A percentile compares a stretch with the other conserved stretches of the same genome.
phyloP scores from a whole-genome alignment of 176 grass and related monocot genomes.

The Leersia perrieri region DNA sequence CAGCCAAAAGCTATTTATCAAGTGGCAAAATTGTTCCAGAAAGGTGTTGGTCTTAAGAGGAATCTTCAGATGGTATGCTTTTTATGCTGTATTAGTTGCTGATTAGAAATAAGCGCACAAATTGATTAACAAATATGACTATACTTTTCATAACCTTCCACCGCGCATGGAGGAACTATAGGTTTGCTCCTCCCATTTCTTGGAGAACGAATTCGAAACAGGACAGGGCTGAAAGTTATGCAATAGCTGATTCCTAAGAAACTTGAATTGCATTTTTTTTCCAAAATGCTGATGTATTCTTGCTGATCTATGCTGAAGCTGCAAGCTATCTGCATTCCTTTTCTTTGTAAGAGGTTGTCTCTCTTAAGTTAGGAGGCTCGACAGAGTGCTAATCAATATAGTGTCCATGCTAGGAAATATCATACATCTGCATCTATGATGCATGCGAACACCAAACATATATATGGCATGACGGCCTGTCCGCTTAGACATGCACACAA shows the following conservation, averaged over 20 bases:
- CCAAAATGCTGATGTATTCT: background rate
- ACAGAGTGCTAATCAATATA: background rate
- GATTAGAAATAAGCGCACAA: background rate
- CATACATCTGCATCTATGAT: background rate
- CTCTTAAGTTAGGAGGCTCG: background rate
- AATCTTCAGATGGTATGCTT: constrained; percentile 83
- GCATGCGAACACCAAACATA: background rate
- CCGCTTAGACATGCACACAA: background rate
- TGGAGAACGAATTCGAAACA: background rate
- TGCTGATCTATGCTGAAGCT: background rate
- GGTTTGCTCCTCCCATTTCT: background rate
- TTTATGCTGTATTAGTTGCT: background rate
- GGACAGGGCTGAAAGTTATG: background rate
- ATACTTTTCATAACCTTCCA: background rate
- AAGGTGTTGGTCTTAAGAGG: constrained; percentile 87
- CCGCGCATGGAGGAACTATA: background rate
- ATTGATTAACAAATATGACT: background rate
- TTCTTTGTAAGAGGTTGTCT: too few species aligned
- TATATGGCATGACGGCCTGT: background rate
- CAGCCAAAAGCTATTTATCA: constrained; percentile 99
- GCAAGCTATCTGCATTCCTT: background rate
- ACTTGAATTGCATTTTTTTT: background rate
- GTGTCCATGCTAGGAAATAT: constrained; percentile 1
- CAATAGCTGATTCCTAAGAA: background rate
- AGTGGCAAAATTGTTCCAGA: constrained; percentile 94